Evolutionary conservation across 352 stramenopile species (phyloP).

Genomic region (Plasmopara halstedii): DNA sequence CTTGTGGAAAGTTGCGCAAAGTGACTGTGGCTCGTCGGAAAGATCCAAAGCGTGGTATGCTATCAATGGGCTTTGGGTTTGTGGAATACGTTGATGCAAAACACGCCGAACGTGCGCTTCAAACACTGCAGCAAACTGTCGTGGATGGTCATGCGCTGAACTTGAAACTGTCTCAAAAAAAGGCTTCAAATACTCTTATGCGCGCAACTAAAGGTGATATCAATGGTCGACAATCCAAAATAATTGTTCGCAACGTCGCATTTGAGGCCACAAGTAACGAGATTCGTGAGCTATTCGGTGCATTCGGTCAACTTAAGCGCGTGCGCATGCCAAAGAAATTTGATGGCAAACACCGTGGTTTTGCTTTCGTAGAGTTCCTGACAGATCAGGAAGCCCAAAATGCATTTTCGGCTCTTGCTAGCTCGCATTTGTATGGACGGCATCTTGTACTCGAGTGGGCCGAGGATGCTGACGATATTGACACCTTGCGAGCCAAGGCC

Average conservation of each 20-base stretch:
- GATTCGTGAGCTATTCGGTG: constrained; percentile 94
- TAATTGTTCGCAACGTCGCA: constrained; percentile 98
- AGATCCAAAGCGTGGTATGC: constrained; percentile 66
- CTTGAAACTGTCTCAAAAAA: constrained; percentile 91
- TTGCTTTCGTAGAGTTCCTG: constrained; percentile 98
- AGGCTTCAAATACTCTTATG: constrained; percentile 36
- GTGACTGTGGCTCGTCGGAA: constrained; percentile 83
- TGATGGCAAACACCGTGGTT: constrained; percentile 95
- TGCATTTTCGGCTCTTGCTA: constrained; percentile 88
- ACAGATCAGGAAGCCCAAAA: constrained; percentile 92
- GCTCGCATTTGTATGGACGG: constrained; percentile 97
- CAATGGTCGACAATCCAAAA: constrained; percentile 85
- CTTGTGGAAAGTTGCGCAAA: constrained; percentile 68
- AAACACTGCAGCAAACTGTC: constrained; percentile 70
- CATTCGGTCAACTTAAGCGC: constrained; percentile 96
- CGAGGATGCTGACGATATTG: constrained; percentile 80
- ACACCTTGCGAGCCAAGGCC: constrained; percentile 80
- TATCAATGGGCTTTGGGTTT: constrained; percentile 99
- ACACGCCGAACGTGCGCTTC: constrained; percentile 78
- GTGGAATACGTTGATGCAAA: constrained; percentile 92
- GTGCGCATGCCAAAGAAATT: constrained; percentile 99
- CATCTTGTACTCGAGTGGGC: constrained; percentile 99
- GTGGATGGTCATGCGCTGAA: constrained; percentile 94
- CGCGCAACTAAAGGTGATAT: constrained; percentile 29
- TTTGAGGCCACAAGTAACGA: constrained; percentile 97